These are phyloP conservation scores for Yamadazyma trypodendri DNA, from an alignment of 1,139 yeast species.

Conservation along the genomic window DNA sequence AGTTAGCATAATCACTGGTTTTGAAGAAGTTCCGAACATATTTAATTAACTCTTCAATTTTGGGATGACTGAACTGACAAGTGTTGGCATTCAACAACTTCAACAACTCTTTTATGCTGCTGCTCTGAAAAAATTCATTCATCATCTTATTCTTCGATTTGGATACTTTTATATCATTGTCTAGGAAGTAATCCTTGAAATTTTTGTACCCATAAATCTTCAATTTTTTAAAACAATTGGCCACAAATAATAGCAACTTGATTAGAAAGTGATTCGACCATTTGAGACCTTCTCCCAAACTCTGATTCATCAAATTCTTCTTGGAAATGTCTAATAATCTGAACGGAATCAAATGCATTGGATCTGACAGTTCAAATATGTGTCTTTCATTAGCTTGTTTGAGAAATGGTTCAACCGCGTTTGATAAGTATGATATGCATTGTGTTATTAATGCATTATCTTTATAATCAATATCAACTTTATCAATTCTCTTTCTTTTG, in stretches of 20 bases:
- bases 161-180: slow-evolving; percentile 47
- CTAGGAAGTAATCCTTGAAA: slow-evolving; percentile 67
- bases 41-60: slow-evolving; percentile 58
- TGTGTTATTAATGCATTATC: slow-evolving; percentile 48
- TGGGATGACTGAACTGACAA: slow-evolving; percentile 67
- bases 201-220: slow-evolving; percentile 81
- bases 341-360: slow-evolving; percentile 68
- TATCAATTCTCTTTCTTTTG: slow-evolving; percentile 64
- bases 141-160: slow-evolving; percentile 59
- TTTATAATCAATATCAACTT: slow-evolving; percentile 57
- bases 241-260: slow-evolving; percentile 69
- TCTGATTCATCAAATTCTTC: slow-evolving; percentile 49
- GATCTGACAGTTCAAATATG: slow-evolving; percentile 62
- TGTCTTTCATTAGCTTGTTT: slow-evolving; percentile 62
- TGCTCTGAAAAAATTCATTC: slow-evolving; percentile 56
- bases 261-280: slow-evolving; percentile 66
- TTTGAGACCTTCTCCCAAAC: slow-evolving; percentile 62
- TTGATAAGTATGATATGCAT: slow-evolving; percentile 41
- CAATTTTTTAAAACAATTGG: slow-evolving; percentile 66
- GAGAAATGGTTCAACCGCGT: slow-evolving; percentile 65
- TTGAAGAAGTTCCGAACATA: slow-evolving; percentile 59
- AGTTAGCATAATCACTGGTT: slow-evolving; percentile 35
- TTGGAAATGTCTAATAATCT: slow-evolving; percentile 70
- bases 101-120: slow-evolving; percentile 32
- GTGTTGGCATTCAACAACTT: slow-evolving; percentile 34